Evolutionary conservation across 371 early-diverging fungal genomes (phyloP), one percentile per base, ranked within the genome.

Genomic region (Chytridiales sp.): DNA sequence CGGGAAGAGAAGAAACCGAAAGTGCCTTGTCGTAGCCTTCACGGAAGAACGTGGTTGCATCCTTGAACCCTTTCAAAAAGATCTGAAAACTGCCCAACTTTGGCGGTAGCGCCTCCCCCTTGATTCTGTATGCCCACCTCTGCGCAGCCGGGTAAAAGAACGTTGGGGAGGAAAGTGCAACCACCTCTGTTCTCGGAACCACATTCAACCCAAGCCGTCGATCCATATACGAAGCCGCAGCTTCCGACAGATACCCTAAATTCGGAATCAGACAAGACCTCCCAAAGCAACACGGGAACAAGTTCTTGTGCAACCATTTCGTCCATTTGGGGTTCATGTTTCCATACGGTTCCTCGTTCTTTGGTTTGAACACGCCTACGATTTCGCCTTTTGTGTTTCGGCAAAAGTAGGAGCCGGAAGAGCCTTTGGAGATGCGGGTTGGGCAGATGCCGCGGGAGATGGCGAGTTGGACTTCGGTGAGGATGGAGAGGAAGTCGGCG

Each of bases 281-380:
- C 0, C 95, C 94, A 82, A 93, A 95, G 64, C 85, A 91, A 66
- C 92, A 95, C 2, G 92, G 91, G 51, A 90, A 87, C 27, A 90
- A 59, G 69, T 89, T 91, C 19, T 87, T 78, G 64, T 93, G 94
- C n/a, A 92, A 70, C 92, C 91, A 93, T 68, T 95, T 93, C 2
- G 88, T 85, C 94, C 92, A 95, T 72, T 95, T 95, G 2, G 93
- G 93, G 69, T 93, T 95, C 40, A 90, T 67, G 4, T 85, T 79
- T 0, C 92, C 92, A 67, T 93, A 95, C 0, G 94, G 95, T 65
- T 95, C 95, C 69, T 95, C 95, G 62, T 95, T 87, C 70, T 92
- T 92, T 5, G 95, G 95, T 59, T 95, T 95, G 70, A 93, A 93
- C 0, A 93, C 91, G 4, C 92, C 93, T 0, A 95, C 86, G 47